Base-by-base conservation (phyloP, 108 stramenopile genomes). In the Nitzschia sp. region DNA sequence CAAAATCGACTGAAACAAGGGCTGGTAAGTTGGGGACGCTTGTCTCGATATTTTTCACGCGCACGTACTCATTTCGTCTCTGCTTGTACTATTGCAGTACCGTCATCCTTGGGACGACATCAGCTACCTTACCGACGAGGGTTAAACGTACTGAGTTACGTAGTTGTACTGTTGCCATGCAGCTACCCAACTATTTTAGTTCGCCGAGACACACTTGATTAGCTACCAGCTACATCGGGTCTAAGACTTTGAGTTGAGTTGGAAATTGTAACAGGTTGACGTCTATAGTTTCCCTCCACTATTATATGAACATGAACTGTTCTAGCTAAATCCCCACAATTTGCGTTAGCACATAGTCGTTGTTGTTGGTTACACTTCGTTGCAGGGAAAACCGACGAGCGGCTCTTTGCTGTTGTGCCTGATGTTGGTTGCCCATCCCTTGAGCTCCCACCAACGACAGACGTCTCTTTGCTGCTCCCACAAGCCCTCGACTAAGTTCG, bases 91-190 rank as follows among this genome's bases (percentile, higher is more conserved):
- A n/a, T n/a, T n/a, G n/a, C n/a, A n/a, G 15, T 96, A 94, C 71
- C 68, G 96, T n/a, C 93, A 94, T 53, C 92, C 93, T 4, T 91
- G 89, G 91, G 96, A 95, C 56, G 93, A 95, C 71, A 95, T 95
- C 65, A 82, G 85, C 22, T 96, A 96, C 71, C 70, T 85, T 30
- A 74, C 73, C 19, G 54, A 55, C 55, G 36, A 54, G 54, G 19
- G 48, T 21, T 50, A 50, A 50, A 50, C 38, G 11, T 41, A n/a
- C n/a, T n/a, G n/a, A n/a, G n/a, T n/a, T n/a, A n/a, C n/a, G n/a
- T n/a, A n/a, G n/a, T n/a, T n/a, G n/a, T n/a, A n/a, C n/a, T n/a
- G n/a, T n/a, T n/a, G n/a, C n/a, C n/a, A n/a, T n/a, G n/a, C n/a
- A n/a, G n/a, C n/a, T n/a, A n/a, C n/a, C n/a, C n/a, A n/a, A n/a